Conservation (phyloP, 2,329 filamentous ascomycete species). For the Aureobasidium sp. region DNA sequence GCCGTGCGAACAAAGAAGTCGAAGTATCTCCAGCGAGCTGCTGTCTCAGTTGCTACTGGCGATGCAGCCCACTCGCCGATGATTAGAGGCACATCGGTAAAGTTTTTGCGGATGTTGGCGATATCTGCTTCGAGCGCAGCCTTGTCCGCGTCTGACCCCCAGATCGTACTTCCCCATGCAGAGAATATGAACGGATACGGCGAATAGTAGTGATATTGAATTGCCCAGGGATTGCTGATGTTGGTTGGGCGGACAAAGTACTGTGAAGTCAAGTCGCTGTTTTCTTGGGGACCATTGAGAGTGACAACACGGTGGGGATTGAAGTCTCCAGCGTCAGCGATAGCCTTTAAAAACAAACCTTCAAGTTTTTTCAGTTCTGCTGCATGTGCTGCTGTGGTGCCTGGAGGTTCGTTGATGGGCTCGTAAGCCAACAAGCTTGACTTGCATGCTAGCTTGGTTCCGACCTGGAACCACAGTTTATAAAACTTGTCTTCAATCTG, state of each 20-base stretch:
- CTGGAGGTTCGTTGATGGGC: constrained; percentile 52
- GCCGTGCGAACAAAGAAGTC: constrained; percentile 45
- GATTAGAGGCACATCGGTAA: constrained; percentile 46
- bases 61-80: constrained; percentile 52
- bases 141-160: constrained; percentile 49
- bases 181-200: constrained; percentile 38
- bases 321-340: constrained; percentile 46
- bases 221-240: constrained; percentile 48
- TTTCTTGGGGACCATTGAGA: constrained; percentile 44
- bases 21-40: constrained; percentile 50
- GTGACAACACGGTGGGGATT: constrained; percentile 49
- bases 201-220: constrained; percentile 56
- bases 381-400: constrained; percentile 42
- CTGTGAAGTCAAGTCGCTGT: constrained; percentile 44
- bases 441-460: constrained; percentile 45
- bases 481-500: constrained; percentile 50
- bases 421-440: constrained; percentile 48
- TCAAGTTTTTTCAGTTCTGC: constrained; percentile 48
- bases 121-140: constrained; percentile 42
- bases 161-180: constrained; percentile 51
- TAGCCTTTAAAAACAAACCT: constrained; percentile 46
- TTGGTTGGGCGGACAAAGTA: constrained; percentile 45
- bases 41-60: constrained; percentile 42
- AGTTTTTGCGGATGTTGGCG: constrained; percentile 43
- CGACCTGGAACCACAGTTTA: constrained; percentile 51